A percentile compares a stretch with the other conserved stretches of the same genome.
These are phyloP conservation scores for Thielaviopsis punctulata DNA, from an alignment of 2,329 filamentous ascomycete genomes.

Conservation along the genomic window DNA sequence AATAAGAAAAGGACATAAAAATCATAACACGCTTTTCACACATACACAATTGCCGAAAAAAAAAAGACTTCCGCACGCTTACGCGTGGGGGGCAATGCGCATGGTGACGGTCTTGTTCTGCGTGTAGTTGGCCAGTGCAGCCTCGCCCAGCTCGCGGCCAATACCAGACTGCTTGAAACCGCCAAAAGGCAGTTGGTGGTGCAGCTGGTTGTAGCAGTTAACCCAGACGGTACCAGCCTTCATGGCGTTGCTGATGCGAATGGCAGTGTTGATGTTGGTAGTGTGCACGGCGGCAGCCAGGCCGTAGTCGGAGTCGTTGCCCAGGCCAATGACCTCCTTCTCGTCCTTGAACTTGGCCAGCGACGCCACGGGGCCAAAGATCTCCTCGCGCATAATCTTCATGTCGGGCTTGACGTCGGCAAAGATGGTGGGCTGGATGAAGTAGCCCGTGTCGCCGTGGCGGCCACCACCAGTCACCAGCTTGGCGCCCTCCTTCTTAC, in stretches of 20 bases:
- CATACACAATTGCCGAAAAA: neutral
- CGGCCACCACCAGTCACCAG: constrained; percentile 18
- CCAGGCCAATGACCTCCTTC: constrained; percentile 18
- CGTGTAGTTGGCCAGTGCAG: constrained; percentile 14
- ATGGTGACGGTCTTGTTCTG: constrained; percentile 15
- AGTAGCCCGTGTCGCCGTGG: constrained; percentile 19
- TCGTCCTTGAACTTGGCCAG: constrained; percentile 28
- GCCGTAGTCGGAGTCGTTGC: constrained; percentile 33
- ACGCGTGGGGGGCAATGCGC: constrained; percentile 3
- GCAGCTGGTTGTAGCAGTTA: constrained; percentile 28
- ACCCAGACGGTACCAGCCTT: constrained; percentile 45
- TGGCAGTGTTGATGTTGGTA: constrained; percentile 29
- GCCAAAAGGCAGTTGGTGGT: constrained; percentile 14
- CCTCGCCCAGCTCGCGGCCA: constrained; percentile 13
- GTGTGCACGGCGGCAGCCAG: constrained; percentile 40
- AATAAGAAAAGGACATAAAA: neutral
- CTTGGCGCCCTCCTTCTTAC: constrained; percentile 21
- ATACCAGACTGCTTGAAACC: constrained; percentile 14
- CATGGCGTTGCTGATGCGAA: constrained; percentile 31
- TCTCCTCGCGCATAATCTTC: constrained; percentile 39
- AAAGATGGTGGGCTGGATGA: constrained; percentile 18
- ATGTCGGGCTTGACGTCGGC: constrained; percentile 16
- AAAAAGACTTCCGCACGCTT: neutral
- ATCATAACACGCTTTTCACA: neutral
- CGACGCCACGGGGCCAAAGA: constrained; percentile 46